Evolutionary conservation across 371 early-diverging fungal genomes (phyloP), one percentile per base, ranked within the genome.

Genomic region (Blastocladiella emersonii): DNA sequence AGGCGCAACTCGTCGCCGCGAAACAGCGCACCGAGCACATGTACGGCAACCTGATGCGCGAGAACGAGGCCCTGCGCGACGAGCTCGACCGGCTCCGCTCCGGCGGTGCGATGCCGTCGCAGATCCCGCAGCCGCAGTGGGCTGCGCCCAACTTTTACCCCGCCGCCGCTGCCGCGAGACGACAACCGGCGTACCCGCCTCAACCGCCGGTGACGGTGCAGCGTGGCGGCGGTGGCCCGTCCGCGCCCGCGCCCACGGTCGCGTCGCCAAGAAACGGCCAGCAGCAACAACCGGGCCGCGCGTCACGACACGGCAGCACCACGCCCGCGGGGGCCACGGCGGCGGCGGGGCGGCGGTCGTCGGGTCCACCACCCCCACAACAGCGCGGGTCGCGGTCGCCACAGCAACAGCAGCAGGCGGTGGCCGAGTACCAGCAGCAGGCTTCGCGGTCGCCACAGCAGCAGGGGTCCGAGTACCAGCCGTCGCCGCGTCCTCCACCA

Each of bases 21-120:
- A 59, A 59, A 6, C 25, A 25, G 32, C 37, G 59, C n/a, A 36
- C 59, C 12, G 59, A 59, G 12, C 34, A 35, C 25, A 25, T 21
- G 21, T 59, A 59, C 37, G 37, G 37, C 17, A 35, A 13, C 0
- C 49, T 61, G 2, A 44, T 61, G 43, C 61, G 61, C 48, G 61
- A 61, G 44, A 61, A 61, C 35, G 43, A 44, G 35, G 21, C 5
- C 19, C 61, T 61, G 44, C 41, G 37, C 10, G 44, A 61, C 21
- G 21, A 61, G 19, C 23, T 41, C 21, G 61, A 61, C 34, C 57
- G 57, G 21, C 15, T 35, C 15, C 27, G 30, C 53, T 3, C n/a
- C 48, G 10, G 48, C 25, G 25, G 32, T 15, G 53, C 30, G 15
- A 12, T 30, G 32, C 10, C 0, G 7, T 8, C 32, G 53, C 53